A percentile compares a stretch with the other conserved stretches of the same genome.
Evolutionary conservation across 2,329 filamentous ascomycete genomes (phyloP).

Genomic region (Claviceps capensis): DNA sequence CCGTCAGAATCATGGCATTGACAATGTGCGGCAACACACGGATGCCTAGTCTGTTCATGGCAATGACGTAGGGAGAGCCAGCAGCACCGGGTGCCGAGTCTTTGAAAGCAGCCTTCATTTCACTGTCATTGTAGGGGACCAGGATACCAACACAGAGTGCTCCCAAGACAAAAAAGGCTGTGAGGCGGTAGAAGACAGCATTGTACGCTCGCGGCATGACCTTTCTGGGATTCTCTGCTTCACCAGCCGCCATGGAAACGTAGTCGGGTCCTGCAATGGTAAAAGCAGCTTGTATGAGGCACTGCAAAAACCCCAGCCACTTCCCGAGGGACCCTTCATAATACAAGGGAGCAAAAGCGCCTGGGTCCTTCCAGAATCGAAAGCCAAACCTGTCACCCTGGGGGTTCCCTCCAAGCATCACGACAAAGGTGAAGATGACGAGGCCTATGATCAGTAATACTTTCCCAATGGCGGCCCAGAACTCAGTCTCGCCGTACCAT

Average conservation of each 20-base stretch:
- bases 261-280: conserved; percentile 57
- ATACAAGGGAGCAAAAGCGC: conserved; percentile 55
- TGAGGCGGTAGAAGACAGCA: conserved; percentile 65
- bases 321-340: conserved; percentile 51
- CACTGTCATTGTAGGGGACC: conserved; percentile 53
- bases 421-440: conserved; percentile 65
- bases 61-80: conserved; percentile 52
- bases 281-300: conserved; percentile 57
- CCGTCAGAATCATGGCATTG: conserved; percentile 57
- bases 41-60: conserved; percentile 54
- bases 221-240: conserved; percentile 54
- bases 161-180: conserved; percentile 62
- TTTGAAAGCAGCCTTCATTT: conserved; percentile 46
- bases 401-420: conserved; percentile 74
- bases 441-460: conserved; percentile 58
- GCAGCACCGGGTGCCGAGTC: conserved; percentile 51
- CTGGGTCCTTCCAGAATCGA: conserved; percentile 50
- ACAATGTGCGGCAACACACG: conserved; percentile 53
- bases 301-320: conserved; percentile 64
- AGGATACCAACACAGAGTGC: conserved; percentile 59
- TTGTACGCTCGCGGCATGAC: conserved; percentile 65
- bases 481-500: conserved; percentile 67
- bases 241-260: conserved; percentile 54
- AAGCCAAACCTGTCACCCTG: conserved; percentile 59
- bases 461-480: conserved; percentile 59